Evolutionary conservation across 1,284 basidiomycete genomes (phyloP), one percentile per base, ranked within the genome.

Genomic region (Cutaneotrichosporon sp.): DNA sequence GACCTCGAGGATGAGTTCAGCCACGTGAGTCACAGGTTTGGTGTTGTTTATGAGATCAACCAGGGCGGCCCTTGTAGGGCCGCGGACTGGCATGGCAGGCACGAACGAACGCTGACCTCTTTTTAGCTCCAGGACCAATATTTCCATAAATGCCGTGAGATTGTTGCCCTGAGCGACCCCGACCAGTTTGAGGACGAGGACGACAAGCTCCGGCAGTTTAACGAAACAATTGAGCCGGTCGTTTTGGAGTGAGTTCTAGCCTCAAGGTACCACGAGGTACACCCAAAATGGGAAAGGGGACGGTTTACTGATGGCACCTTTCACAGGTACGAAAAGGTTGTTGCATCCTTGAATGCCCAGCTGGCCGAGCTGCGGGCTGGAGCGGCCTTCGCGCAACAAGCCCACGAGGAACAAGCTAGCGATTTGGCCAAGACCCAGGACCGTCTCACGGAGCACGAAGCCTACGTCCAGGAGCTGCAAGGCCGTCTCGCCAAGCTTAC

Each of bases 181-280:
- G 52, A 60, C 26, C 29, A 35, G 22, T 46, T 56, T 4, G 59
- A 57, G 59, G 55, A 57, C 29, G 59, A 60, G 52, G 59, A 60
- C 39, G 59, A 60, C 49, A 57, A 57, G 52, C 38, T 60, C 29
- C 46, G 59, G 24, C 89, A 87, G 71, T 97, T 97, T 70, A 89
- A 96, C 66, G 88, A 92, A 71, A 94, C 96, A 52, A 92, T 97
- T 19, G 93, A 92, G 32, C 94, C 94, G 7, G 91, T 98, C 64
- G 97, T 98, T 55, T 87, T 94, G 72, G 94, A 97, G 77, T 69
- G 49, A 64, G 62, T 62, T 38, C 11, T 29, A 20, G 19, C 26
- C 27, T 5, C 35, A 31, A 48, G 42, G 24, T 26, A 41, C 38
- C 39, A 20, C 34, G 10, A 26, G 20, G 19, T n/a, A 42, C 31